Percentiles rank a stretch among this genome's conserved stretches.
Evolutionary conservation across 129 eudicot genomes (phyloP).

Genomic region (Ambrosia trifida): DNA sequence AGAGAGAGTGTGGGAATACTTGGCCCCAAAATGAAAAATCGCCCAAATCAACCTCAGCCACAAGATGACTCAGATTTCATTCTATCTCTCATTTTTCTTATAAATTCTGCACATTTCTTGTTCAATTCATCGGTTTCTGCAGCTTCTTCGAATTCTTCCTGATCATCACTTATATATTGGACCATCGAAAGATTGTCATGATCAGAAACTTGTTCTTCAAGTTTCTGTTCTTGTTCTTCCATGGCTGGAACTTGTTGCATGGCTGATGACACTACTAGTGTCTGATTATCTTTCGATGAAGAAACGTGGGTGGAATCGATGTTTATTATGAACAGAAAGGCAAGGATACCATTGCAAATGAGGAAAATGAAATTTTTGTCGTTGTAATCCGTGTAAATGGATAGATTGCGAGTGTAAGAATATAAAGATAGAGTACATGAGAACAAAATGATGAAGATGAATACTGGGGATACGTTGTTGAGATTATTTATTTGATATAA

Average conservation of each 20-base stretch:
- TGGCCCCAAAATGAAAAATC: too few species aligned
- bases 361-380: conserved; percentile 71
- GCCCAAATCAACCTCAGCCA: not conserved
- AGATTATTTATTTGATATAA: not conserved
- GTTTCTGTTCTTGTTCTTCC: conserved; percentile 8
- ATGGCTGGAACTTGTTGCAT: not conserved
- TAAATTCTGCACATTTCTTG: conserved; percentile 48
- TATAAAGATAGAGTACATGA: conserved; percentile 17
- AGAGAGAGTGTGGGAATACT: too few species aligned
- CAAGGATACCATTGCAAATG: conserved; percentile 64
- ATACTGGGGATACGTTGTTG: conserved; percentile 28
- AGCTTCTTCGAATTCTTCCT: not conserved
- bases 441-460: conserved; percentile 32
- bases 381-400: conserved; percentile 31
- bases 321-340: conserved; percentile 34
- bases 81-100: conserved; percentile 36
- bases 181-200: not conserved
- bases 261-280: not conserved
- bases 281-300: conserved; percentile 17
- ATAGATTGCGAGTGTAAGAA: conserved; percentile 31
- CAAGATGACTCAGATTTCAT: conserved; percentile 26
- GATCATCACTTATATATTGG: not conserved
- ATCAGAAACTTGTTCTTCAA: not conserved
- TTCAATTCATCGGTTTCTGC: conserved; percentile 42
- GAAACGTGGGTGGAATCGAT: conserved; percentile 29